phyloP scores from a whole-genome alignment of 352 stramenopile species.

The Sclerospora graminicola region DNA sequence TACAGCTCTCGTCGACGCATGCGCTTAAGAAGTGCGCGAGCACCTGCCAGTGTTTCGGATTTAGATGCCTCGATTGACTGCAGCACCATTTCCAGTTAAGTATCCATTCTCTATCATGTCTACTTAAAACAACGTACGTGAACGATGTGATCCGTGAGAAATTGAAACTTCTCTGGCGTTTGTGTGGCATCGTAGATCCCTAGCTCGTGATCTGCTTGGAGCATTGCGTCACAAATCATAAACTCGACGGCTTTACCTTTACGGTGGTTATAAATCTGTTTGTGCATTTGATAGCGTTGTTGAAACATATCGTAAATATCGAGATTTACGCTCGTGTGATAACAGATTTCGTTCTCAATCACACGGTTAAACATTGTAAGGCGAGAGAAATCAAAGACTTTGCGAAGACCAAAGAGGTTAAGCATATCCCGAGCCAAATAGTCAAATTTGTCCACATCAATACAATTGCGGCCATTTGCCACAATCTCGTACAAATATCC shows the following conservation, averaged over 20 bases:
- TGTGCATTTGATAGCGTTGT: slow-evolving; percentile 85
- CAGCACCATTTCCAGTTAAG: not conserved
- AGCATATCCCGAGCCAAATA: slow-evolving; percentile 84
- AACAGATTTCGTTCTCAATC: slow-evolving; percentile 83
- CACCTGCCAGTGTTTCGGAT: slow-evolving; percentile 28
- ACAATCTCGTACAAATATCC: slow-evolving; percentile 88
- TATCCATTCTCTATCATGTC: too few species aligned
- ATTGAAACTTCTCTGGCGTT: slow-evolving; percentile 57
- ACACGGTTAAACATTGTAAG: slow-evolving; percentile 81
- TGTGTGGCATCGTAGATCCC: slow-evolving; percentile 58
- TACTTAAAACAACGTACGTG: slow-evolving; percentile 23
- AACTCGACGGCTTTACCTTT: slow-evolving; percentile 84
- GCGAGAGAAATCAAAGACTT: slow-evolving; percentile 65
- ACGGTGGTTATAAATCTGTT: slow-evolving; percentile 86
- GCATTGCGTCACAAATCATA: slow-evolving; percentile 86
- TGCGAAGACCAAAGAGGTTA: slow-evolving; percentile 74
- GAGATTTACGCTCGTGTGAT: slow-evolving; percentile 78
- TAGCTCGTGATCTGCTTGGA: slow-evolving; percentile 61
- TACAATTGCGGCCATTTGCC: slow-evolving; percentile 83
- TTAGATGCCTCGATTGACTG: slow-evolving; percentile 76
- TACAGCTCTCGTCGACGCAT: slow-evolving; percentile 72
- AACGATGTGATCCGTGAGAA: slow-evolving; percentile 65
- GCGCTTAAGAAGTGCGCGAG: slow-evolving; percentile 58
- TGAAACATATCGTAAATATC: slow-evolving; percentile 88
- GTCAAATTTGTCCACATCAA: slow-evolving; percentile 90